Conservation (phyloP, 257 asterid genomes). For the Sherardia arvensis region DNA sequence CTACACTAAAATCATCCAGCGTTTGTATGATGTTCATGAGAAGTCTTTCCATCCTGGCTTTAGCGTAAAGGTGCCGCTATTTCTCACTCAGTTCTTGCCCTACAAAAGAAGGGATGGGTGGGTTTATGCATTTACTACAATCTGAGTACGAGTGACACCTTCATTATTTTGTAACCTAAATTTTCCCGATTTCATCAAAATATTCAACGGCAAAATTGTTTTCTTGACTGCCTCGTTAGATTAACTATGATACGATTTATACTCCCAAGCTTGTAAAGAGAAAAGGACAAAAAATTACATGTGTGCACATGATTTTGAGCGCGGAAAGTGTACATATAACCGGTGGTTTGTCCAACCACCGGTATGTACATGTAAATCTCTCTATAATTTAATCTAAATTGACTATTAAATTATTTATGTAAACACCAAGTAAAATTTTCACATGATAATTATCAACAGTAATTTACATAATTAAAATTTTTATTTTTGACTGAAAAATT, state of each 20-base stretch:
- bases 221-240: background rate
- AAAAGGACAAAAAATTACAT: too few relatives aligned
- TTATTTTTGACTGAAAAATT: too few relatives aligned
- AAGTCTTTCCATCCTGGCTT: background rate
- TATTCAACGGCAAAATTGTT: background rate
- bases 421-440: too few relatives aligned
- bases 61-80: slow-evolving; percentile 1
- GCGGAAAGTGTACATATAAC: too few relatives aligned
- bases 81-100: background rate
- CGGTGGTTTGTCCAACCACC: too few relatives aligned
- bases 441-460: too few relatives aligned
- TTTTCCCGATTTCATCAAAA: background rate
- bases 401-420: too few relatives aligned
- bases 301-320: background rate
- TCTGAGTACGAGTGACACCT: too few relatives aligned
- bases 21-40: too few relatives aligned
- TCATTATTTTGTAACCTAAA: background rate
- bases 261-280: background rate
- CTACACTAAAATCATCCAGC: background rate
- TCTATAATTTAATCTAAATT: too few relatives aligned
- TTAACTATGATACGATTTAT: background rate
- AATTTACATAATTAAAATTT: too few relatives aligned
- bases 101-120: slow-evolving; percentile 1
- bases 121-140: background rate
- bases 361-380: too few relatives aligned